Percentiles rank a stretch among this genome's conserved stretches.
Evolutionary conservation across 2,329 filamentous ascomycete genomes (phyloP).

Genomic region (Pseudocercospora fijiensis): DNA sequence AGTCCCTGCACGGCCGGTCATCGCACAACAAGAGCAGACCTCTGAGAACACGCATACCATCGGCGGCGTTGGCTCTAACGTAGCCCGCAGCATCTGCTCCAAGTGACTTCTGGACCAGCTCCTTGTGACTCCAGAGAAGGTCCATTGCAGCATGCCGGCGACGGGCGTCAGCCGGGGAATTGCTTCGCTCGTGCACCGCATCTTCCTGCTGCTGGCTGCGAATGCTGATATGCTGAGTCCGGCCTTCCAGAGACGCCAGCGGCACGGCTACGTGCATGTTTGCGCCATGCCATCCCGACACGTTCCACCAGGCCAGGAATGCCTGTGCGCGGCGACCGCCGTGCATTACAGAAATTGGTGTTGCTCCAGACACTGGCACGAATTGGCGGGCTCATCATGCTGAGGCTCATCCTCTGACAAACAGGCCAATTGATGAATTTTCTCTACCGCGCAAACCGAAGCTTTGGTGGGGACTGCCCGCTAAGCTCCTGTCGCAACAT

Average conservation of each 20-base stretch:
- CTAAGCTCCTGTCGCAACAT: background rate
- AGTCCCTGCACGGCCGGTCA: background rate
- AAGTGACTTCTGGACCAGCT: conserved; percentile 5
- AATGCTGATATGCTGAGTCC: background rate
- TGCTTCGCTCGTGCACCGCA: conserved; percentile 13
- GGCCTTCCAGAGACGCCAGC: background rate
- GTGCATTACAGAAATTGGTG: conserved; percentile 5
- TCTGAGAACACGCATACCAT: background rate
- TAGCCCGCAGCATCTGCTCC: background rate
- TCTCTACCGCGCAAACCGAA: conserved; percentile 1
- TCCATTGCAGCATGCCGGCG: conserved; percentile 16
- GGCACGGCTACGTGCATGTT: conserved; percentile 16
- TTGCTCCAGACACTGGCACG: background rate
- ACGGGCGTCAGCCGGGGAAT: conserved; percentile 12
- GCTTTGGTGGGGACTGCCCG: background rate
- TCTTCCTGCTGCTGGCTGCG: conserved; percentile 7
- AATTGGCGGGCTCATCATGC: background rate
- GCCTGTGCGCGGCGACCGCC: background rate
- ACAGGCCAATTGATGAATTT: background rate
- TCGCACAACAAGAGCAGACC: background rate
- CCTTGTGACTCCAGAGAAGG: conserved; percentile 15
- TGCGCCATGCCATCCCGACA: conserved; percentile 4
- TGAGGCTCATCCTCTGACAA: background rate
- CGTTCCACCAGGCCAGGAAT: background rate
- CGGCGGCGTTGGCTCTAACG: background rate